phyloP scores from a whole-genome alignment of 1,284 basidiomycete genomes.

The Boletellus deceptivus region DNA sequence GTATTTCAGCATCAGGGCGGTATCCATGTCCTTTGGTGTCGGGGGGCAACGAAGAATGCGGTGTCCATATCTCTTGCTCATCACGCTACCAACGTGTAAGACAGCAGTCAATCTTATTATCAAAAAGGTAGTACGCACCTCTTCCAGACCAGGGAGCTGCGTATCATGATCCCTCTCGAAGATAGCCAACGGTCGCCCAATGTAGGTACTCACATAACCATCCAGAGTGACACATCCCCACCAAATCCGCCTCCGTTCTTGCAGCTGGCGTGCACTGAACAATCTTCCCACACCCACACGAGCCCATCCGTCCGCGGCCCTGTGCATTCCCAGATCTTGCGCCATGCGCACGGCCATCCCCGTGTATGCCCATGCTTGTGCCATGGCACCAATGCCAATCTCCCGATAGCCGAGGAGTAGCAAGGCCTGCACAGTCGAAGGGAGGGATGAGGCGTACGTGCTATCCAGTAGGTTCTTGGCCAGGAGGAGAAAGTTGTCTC shows the following conservation, averaged over 20 bases:
- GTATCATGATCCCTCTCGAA: slow-evolving; percentile 83
- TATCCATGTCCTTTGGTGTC: slow-evolving; percentile 31
- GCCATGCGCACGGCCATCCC: slow-evolving; percentile 83
- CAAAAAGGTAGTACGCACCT: slow-evolving; percentile 41
- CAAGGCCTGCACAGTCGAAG: slow-evolving; percentile 74
- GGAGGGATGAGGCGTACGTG: slow-evolving; percentile 60
- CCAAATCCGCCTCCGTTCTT: slow-evolving; percentile 78
- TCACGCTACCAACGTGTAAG: slow-evolving; percentile 44
- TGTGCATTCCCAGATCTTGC: slow-evolving; percentile 83
- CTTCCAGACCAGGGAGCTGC: slow-evolving; percentile 60
- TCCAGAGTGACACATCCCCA: slow-evolving; percentile 80
- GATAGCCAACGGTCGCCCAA: slow-evolving; percentile 76
- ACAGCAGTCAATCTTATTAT: background rate
- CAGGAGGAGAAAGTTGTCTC: slow-evolving; percentile 67
- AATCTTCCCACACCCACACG: slow-evolving; percentile 52
- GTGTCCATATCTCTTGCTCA: slow-evolving; percentile 59
- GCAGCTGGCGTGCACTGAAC: slow-evolving; percentile 65
- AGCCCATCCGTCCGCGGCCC: slow-evolving; percentile 74
- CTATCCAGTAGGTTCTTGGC: slow-evolving; percentile 71
- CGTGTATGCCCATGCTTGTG: slow-evolving; percentile 78
- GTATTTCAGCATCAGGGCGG: slow-evolving; percentile 17
- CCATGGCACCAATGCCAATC: slow-evolving; percentile 85
- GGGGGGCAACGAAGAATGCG: slow-evolving; percentile 40
- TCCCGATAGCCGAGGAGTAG: slow-evolving; percentile 80
- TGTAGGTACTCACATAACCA: slow-evolving; percentile 78